phyloP scores from a whole-genome alignment of 2,329 filamentous ascomycete genomes.

The Cryphonectria nitschkei region DNA sequence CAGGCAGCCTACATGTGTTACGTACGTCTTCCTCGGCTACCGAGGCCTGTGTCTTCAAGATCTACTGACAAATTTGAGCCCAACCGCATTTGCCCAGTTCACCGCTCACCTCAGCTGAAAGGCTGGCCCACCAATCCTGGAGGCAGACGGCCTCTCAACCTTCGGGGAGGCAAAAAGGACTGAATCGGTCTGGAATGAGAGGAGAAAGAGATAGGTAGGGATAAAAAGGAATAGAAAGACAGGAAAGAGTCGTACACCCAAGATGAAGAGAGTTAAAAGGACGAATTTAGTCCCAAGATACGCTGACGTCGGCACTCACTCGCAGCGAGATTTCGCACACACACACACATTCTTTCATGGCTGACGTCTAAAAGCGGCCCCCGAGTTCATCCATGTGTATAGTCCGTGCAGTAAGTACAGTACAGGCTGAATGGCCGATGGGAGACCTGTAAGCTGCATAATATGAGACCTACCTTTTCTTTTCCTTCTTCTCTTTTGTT shows the following conservation, averaged over 20 bases:
- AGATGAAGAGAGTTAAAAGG: neutral
- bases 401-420: neutral
- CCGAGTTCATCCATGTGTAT: neutral
- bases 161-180: neutral
- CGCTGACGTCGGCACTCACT: neutral
- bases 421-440: neutral
- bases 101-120: conserved; percentile 16
- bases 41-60: neutral
- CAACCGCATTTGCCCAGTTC: conserved; percentile 5
- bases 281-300: neutral
- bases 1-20: neutral
- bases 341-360: neutral
- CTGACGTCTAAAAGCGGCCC: neutral
- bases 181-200: neutral
- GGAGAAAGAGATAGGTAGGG: neutral
- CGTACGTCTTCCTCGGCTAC: neutral
- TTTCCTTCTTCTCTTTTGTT: neutral
- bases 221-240: neutral
- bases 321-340: neutral
- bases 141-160: neutral
- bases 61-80: neutral
- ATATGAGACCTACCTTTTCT: neutral
- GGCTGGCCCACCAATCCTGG: neutral
- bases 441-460: neutral
- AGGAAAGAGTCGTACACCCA: neutral